Evolutionary conservation across 768 basidiomycete species (phyloP), one percentile per base, ranked within the genome.

Genomic region (Naganishia randhawae): DNA sequence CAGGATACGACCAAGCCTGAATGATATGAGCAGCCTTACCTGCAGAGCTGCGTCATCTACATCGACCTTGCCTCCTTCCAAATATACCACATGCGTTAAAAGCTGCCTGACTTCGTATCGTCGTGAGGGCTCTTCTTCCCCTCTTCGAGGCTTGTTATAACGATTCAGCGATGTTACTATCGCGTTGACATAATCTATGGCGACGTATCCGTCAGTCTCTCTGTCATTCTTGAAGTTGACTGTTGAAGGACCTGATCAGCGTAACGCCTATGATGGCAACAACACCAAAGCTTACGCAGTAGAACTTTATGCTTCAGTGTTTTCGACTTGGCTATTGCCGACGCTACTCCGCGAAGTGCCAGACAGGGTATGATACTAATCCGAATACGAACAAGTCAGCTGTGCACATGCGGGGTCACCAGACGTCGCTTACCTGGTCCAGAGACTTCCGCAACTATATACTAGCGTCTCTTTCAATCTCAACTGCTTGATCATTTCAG

Each of bases 381-480:
- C n/a, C 19, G 16, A 14, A 55, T 3, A 22, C 29, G 62, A 33
- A 17, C 11, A 16, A 17, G 13, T 42, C 39, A 39, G 62, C 63
- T 3, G 25, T 45, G 39, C 9, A 42, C 50, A 31, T 37, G 14
- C 27, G 19, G 50, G 2, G 6, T 19, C 31, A 35, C 33, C n/a
- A 19, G 31, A 19, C 45, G 2, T 35, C 11, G 31, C 83, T 57
- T 63, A 88, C 91, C 90, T 92, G 16, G 93, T 97, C 91, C 91
- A 97, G 9, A 97, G 82, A 1, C 92, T 95, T 6, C 93, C 93
- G 75, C 92, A 93, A 3, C 91, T 93, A 77, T 95, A 96, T 2
- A 97, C 86, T 32, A 97, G 81, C 2, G 89, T 82, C 71, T 89
- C 85, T 66, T 85, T 85, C 33, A 83, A 81, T 3, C 81, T 79